Evolutionary conservation across 2,329 filamentous ascomycete species (phyloP), one percentile per base, ranked within the genome.

Genomic region (Microcera coccophila): DNA sequence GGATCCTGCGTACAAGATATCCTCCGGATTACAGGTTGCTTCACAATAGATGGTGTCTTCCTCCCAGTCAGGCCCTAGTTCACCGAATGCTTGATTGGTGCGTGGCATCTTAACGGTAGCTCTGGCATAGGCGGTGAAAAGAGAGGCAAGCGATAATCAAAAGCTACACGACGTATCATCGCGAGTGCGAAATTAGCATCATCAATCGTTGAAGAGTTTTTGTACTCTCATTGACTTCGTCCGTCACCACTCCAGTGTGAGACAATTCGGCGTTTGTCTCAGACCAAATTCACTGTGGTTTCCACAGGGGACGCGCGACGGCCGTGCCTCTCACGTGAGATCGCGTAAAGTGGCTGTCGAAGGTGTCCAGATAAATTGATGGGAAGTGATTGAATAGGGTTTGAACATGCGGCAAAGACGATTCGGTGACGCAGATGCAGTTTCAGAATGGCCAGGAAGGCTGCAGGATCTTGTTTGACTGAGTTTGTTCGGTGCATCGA

Each of bases 1-100:
- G 5, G 77, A 78, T n/a, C 78, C 74, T 7, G 71, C 64, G 47
- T 71, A 77, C 14, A 82, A 62, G 11, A 79, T 62, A 31, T 79
- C 78, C 40, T 72, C 63, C 3, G 68, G 55, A 15, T 52, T 38
- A 33, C 65, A 65, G 8, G 58, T 61, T 2, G 70, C 62, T 39
- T 75, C 70, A 55, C 70, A 76, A 51, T 79, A 74, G 20, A 78
- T 63, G 2, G 54, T 57, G 36, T 65, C 63, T 39, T 64, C 49
- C 19, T 42, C 51, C 57, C 60, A 61, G 26, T 52, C 47, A 5
- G 47, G 39, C 19, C 40, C 42, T 34, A 48, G 40, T 44, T 50
- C 41, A 22, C 46, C 48, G 3, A 33, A 45, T 22, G 40, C 33
- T 18, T 35, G 44, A 18, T 50, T 47, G 39, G 28, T 36, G 39